Evolutionary conservation across 139 green algal genomes (phyloP), one percentile per base, ranked within the genome.

Genomic region (Closterium sp.): DNA sequence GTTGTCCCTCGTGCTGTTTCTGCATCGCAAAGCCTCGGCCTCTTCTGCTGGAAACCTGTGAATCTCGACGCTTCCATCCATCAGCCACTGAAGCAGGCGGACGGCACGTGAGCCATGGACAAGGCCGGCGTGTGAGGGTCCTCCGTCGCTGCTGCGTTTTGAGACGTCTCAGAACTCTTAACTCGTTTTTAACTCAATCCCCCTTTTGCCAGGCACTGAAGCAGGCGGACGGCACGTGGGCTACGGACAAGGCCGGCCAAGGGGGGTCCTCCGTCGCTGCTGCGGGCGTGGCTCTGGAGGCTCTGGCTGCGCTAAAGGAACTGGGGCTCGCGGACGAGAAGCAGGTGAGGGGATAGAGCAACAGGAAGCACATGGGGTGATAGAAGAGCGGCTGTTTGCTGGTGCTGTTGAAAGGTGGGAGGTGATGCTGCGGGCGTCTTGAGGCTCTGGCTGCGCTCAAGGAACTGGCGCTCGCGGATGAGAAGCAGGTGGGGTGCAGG

Each of bases 181-280:
- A n/a, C n/a, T n/a, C n/a, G n/a, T n/a, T n/a, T n/a, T n/a, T n/a
- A n/a, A n/a, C n/a, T n/a, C n/a, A n/a, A n/a, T n/a, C n/a, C n/a
- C n/a, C n/a, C n/a, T n/a, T n/a, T n/a, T n/a, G n/a, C n/a, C 55
- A 76, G 55, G 55, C 55, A 28, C 55, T 76, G 55, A 76, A 76
- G 55, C 55, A 76, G 84, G 33, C 84, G 84, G 84, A 87, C 25
- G 84, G 84, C 84, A 76, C 84, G 84, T 87, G 84, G 84, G 33
- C 33, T 2, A 87, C 33, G 33, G 84, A 19, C 19, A 87, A 87
- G 84, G 84, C 23, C 55, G 55, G 55, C 55, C 55, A 76, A 19
- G 84, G 84, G 84, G 32, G 4, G 84, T 36, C 84, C 19, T 83
- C 84, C 33, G 84, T 35, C 19, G 33, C 84, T 34, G 33, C 84